A percentile compares a stretch with the other conserved stretches of the same genome.
Evolutionary conservation across 2,329 filamentous ascomycete species (phyloP).

Genomic region (Botrytis paeoniae): DNA sequence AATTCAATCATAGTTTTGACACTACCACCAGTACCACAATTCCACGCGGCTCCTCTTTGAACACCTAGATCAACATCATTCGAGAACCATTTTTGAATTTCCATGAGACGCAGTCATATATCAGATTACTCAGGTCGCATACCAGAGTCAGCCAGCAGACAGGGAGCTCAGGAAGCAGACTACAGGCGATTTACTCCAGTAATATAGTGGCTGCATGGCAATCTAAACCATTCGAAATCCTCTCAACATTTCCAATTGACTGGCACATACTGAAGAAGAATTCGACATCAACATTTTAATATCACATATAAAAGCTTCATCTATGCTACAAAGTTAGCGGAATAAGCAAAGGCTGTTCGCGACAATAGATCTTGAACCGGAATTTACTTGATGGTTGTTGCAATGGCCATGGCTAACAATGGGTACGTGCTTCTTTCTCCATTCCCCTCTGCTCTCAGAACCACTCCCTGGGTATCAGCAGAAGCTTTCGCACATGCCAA

Average conservation of each 20-base stretch:
- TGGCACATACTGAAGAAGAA: neutral
- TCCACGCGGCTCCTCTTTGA: neutral
- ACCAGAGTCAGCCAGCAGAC: neutral
- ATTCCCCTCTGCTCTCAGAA: neutral
- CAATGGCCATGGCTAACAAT: constrained; percentile 33
- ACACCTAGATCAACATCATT: constrained; percentile 1
- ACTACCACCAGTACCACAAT: neutral
- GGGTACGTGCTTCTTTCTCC: constrained; percentile 31
- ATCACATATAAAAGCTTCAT: neutral
- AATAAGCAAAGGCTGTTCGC: constrained; percentile 16
- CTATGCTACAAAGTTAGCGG: constrained; percentile 10
- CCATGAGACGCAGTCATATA: neutral
- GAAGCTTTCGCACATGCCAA: constrained; percentile 8
- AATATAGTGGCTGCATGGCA: constrained; percentile 4
- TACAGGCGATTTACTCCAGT: neutral
- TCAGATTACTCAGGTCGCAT: neutral
- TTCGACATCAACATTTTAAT: neutral
- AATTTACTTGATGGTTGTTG: constrained; percentile 31
- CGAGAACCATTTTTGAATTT: neutral
- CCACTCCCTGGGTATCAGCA: neutral
- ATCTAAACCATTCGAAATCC: neutral
- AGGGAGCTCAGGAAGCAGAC: neutral
- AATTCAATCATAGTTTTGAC: constrained; percentile 4
- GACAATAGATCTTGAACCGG: constrained; percentile 5
- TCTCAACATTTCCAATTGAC: neutral